Conservation (phyloP, 352 stramenopile genomes). For the Phytopythium vexans region DNA sequence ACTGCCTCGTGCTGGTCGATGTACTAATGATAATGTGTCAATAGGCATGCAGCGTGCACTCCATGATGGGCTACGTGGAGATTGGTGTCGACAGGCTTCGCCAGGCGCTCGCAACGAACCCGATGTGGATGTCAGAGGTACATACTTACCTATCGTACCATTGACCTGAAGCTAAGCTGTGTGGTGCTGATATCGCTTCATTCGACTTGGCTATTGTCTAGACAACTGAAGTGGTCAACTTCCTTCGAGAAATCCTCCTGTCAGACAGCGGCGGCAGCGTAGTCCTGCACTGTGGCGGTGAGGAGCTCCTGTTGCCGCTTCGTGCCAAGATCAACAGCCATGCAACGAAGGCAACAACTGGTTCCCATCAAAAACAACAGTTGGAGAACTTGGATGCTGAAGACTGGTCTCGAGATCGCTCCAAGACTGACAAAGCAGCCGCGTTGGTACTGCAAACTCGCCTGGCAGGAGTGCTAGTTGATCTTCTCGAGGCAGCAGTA, state of each 20-base stretch:
- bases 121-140: conserved; percentile 18
- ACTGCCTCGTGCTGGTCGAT: background rate
- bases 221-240: conserved; percentile 62
- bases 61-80: conserved; percentile 53
- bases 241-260: conserved; percentile 55
- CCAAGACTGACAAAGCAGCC: no score
- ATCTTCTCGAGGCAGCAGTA: conserved; percentile 25
- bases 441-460: no score
- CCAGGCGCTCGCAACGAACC: conserved; percentile 12
- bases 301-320: conserved; percentile 30
- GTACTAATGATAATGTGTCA: background rate
- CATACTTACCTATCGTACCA: background rate
- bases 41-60: conserved; percentile 30
- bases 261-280: conserved; percentile 42
- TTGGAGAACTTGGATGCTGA: background rate
- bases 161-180: background rate
- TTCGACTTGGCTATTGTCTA: conserved; percentile 3
- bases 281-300: conserved; percentile 47
- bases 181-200: background rate
- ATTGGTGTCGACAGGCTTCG: conserved; percentile 53
- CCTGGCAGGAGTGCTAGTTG: conserved; percentile 3
- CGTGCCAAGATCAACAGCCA: background rate
- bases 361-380: background rate
- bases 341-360: background rate
- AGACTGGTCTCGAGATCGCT: background rate